A percentile compares a stretch with the other conserved stretches of the same genome.
These are phyloP conservation scores for Nigrograna mackinnonii DNA, from an alignment of 2,329 filamentous ascomycete genomes.

Conservation along the genomic window DNA sequence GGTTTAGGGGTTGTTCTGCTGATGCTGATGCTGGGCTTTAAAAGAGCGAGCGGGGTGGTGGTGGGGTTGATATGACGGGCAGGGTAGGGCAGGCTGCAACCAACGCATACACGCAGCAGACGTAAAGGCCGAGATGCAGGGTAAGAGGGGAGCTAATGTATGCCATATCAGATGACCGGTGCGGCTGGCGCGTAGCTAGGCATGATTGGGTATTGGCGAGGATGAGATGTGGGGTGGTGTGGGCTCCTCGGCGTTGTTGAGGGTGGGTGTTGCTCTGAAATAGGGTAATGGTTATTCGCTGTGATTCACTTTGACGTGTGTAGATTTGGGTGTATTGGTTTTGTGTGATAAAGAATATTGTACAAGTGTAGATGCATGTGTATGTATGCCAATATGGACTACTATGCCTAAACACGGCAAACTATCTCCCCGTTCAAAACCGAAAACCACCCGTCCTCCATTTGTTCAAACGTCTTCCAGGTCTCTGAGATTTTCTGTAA, in stretches of 20 bases:
- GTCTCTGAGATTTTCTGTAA: slow-evolving; percentile 43
- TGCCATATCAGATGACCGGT: background rate
- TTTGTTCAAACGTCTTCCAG: slow-evolving; percentile 45
- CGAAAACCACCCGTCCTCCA: slow-evolving; percentile 47
- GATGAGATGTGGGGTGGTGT: background rate
- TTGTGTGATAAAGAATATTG: no score
- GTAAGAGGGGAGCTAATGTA: background rate
- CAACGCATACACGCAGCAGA: no score
- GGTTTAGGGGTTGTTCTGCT: slow-evolving; percentile 8
- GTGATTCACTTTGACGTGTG: no score
- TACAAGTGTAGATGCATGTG: no score
- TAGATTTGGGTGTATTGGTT: no score
- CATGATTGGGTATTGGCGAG: background rate
- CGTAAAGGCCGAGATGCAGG: no score
- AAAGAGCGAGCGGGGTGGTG: slow-evolving; percentile 27
- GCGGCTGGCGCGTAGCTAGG: background rate
- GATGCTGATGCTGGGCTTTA: background rate
- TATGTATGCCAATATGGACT: no score
- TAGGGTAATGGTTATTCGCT: background rate
- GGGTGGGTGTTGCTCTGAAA: background rate
- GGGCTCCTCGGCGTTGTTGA: background rate
- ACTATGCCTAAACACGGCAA: slow-evolving; percentile 24
- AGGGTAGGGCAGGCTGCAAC: no score
- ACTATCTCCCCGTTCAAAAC: slow-evolving; percentile 48
- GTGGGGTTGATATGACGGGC: slow-evolving; percentile 37